phyloP scores from a whole-genome alignment of 2,329 filamentous ascomycete species.

The Cercospora sp. region DNA sequence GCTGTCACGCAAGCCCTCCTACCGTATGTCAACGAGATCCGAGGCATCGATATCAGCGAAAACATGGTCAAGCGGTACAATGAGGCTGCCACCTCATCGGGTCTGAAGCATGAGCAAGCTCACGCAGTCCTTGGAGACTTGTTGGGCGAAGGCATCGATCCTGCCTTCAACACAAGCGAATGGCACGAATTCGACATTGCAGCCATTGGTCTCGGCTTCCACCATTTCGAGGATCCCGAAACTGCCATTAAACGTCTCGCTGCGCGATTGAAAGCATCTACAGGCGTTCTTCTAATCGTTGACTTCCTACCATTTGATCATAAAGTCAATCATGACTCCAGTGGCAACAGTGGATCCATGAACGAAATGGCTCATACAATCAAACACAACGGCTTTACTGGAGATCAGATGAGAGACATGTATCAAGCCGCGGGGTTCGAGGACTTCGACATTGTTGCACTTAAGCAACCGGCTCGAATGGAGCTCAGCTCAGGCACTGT shows the following conservation, averaged over 20 bases:
- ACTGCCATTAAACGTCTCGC: conserved; percentile 32
- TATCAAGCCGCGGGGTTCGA: conserved; percentile 34
- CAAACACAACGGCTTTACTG: conserved; percentile 38
- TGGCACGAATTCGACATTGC: conserved; percentile 47
- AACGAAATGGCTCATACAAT: conserved; percentile 36
- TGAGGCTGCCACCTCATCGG: conserved; percentile 28
- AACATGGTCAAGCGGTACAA: conserved; percentile 39
- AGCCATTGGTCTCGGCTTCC: conserved; percentile 47
- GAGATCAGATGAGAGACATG: conserved; percentile 30
- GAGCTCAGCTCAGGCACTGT: conserved; percentile 31
- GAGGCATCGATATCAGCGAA: conserved; percentile 38
- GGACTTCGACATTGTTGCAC: conserved; percentile 36
- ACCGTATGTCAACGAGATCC: conserved; percentile 34
- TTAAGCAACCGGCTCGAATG: conserved; percentile 34
- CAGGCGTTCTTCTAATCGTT: conserved; percentile 30
- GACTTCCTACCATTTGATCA: conserved; percentile 37
- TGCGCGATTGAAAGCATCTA: conserved; percentile 32
- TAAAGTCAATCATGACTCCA: conserved; percentile 14
- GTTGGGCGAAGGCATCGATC: conserved; percentile 23
- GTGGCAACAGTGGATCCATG: conserved; percentile 18
- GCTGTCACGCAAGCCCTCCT: conserved; percentile 36
- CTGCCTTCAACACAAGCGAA: conserved; percentile 32
- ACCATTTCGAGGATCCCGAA: conserved; percentile 44
- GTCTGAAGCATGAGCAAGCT: conserved; percentile 30
- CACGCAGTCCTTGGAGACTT: conserved; percentile 41